These are phyloP conservation scores for Bruguiera parviflora DNA, from an alignment of 345 rosid species.

Conservation along the genomic window DNA sequence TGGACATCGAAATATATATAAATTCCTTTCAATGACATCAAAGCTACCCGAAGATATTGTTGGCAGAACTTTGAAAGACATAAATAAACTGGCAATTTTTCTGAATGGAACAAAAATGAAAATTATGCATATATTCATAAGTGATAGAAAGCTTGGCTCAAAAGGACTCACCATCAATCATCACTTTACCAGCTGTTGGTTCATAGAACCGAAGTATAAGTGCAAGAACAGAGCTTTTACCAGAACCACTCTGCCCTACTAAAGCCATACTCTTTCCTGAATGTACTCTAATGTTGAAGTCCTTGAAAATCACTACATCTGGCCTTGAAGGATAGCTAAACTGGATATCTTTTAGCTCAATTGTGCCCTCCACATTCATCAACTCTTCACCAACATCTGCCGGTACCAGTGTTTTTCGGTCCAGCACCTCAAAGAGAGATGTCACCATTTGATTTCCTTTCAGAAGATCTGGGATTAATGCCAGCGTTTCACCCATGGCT, in stretches of 20 bases:
- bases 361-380: slow-evolving; percentile 57
- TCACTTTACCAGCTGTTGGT: slow-evolving; percentile 72
- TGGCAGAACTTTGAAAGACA: too few species aligned
- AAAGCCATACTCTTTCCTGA: slow-evolving; percentile 84
- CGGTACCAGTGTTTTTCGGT: slow-evolving; percentile 57
- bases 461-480: slow-evolving; percentile 78
- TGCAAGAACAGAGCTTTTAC: slow-evolving; percentile 85
- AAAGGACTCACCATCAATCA: slow-evolving; percentile 71
- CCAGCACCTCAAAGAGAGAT: slow-evolving; percentile 76
- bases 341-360: slow-evolving; percentile 64
- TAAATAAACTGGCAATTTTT: too few species aligned
- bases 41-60: too few species aligned
- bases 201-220: slow-evolving; percentile 91
- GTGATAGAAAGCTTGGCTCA: neutral
- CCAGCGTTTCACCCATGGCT: slow-evolving; percentile 96
- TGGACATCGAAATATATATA: too few species aligned
- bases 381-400: slow-evolving; percentile 73
- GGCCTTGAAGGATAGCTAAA: slow-evolving; percentile 91
- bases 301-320: slow-evolving; percentile 66
- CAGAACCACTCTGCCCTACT: slow-evolving; percentile 96
- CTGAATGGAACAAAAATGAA: too few species aligned
- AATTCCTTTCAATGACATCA: too few species aligned
- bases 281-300: slow-evolving; percentile 60
- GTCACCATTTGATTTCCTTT: slow-evolving; percentile 98
- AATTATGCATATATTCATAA: neutral